Base-by-base conservation (phyloP, 176 grass and related monocot genomes). In the Eragrostis curvula region DNA sequence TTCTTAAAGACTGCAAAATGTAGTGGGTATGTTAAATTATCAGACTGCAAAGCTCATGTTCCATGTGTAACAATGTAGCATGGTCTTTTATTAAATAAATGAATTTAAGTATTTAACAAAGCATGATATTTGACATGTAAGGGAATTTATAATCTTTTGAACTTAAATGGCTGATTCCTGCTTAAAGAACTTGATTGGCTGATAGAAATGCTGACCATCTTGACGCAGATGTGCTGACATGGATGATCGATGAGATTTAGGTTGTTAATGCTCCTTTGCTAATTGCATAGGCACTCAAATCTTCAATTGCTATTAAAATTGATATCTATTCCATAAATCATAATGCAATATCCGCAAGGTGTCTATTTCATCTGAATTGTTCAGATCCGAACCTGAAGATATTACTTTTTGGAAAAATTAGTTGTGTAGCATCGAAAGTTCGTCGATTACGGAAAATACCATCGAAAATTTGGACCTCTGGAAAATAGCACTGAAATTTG, bases 161-260 rank as follows among this genome's bases (percentile, higher is more conserved):
- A 9, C 2, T 70, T 44, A 71, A 13, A 13, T 70, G 17, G 70
- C 66, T 25, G 25, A 41, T 21, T n/a, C n/a, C n/a, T n/a, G n/a
- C n/a, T n/a, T n/a, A n/a, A n/a, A n/a, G n/a, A 50, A 9, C 2
- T 70, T 44, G 71, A 13, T 20, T 70, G 17, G 70, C 66, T 25
- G 25, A 41, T 21, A 61, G 53, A 79, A 55, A 68, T 77, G 59
- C 60, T 41, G 21, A 60, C 21, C 30, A 9, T 82, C 58, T 57
- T 40, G 25, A 21, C 63, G 9, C 18, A 47, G 16, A 47, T 13
- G 6, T 21, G 8, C 5, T 27, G 43, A 25, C 42, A 12, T 1
- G 46, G 21, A 7, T 70, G 11, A 3, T 46, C 47, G 10, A 44
- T 24, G 42, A 13, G 16, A 11, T 20, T 70, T 68, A 44, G 40